These are phyloP conservation scores for Pseudogymnoascus sp. DNA, from an alignment of 2,329 filamentous ascomycete genomes.

Conservation along the genomic window DNA sequence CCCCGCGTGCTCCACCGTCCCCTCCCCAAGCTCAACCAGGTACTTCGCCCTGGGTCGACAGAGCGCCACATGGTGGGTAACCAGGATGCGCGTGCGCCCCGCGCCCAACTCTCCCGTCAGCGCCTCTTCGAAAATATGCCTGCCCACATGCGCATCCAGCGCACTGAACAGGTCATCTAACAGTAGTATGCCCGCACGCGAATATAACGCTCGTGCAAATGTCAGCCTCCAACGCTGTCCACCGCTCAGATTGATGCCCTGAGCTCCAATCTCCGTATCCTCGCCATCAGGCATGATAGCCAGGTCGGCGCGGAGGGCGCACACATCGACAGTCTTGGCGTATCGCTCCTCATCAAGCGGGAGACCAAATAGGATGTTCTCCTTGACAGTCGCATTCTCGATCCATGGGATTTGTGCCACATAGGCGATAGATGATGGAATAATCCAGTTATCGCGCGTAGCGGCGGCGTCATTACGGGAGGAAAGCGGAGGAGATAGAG, in stretches of 20 bases:
- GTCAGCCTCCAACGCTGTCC: slow-evolving; percentile 80
- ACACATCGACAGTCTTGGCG: slow-evolving; percentile 62
- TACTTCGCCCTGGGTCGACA: slow-evolving; percentile 67
- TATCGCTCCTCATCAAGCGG: slow-evolving; percentile 66
- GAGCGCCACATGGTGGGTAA: slow-evolving; percentile 72
- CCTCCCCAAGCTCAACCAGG: slow-evolving; percentile 66
- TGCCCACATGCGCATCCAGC: slow-evolving; percentile 74
- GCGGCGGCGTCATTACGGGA: slow-evolving; percentile 59
- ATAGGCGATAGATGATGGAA: slow-evolving; percentile 64
- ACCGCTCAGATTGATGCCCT: slow-evolving; percentile 77
- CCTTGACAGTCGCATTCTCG: slow-evolving; percentile 70
- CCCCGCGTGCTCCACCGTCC: slow-evolving; percentile 58
- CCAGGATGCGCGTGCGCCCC: slow-evolving; percentile 68
- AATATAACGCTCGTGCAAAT: slow-evolving; percentile 74
- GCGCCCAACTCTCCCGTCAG: slow-evolving; percentile 63
- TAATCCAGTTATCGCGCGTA: slow-evolving; percentile 57
- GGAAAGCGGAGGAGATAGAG: slow-evolving; percentile 42
- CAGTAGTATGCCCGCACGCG: slow-evolving; percentile 66
- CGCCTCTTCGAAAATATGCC: slow-evolving; percentile 72
- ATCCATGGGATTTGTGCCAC: slow-evolving; percentile 81
- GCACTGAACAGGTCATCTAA: slow-evolving; percentile 80
- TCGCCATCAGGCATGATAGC: slow-evolving; percentile 72
- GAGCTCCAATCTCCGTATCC: slow-evolving; percentile 73
- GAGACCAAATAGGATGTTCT: slow-evolving; percentile 74
- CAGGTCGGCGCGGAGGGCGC: slow-evolving; percentile 69